Evolutionary conservation across 2,329 filamentous ascomycete species (phyloP).

Genomic region (Lecanicillium sp.): DNA sequence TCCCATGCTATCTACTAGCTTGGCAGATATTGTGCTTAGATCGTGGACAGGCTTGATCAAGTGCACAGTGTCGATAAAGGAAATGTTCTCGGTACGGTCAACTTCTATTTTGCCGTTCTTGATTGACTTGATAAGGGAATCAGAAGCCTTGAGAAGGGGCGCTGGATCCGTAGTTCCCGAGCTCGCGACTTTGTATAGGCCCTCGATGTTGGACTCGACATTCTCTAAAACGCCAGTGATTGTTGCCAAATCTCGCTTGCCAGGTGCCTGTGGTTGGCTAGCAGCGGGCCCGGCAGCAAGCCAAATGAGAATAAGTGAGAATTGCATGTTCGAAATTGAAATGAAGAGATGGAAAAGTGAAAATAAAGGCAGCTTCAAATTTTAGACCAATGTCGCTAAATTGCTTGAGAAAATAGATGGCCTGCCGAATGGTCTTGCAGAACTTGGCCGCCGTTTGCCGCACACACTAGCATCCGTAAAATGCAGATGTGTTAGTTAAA

Average conservation of each 20-base stretch:
- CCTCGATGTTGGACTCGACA: not conserved
- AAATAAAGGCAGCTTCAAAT: too few species aligned
- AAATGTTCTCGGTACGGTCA: not conserved
- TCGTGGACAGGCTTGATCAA: conserved; percentile 4
- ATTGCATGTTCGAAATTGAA: not conserved
- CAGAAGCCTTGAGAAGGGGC: conserved; percentile 2
- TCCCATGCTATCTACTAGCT: conserved; percentile 1
- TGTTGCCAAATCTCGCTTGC: too few species aligned
- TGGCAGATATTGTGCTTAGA: not conserved
- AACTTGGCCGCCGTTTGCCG: too few species aligned
- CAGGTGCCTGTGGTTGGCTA: too few species aligned
- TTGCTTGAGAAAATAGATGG: too few species aligned
- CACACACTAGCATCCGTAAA: too few species aligned
- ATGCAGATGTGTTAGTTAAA: too few species aligned
- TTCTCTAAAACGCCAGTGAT: not conserved
- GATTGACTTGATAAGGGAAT: conserved; percentile 1
- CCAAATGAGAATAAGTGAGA: not conserved
- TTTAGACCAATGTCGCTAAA: too few species aligned
- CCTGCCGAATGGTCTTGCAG: too few species aligned
- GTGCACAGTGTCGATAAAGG: conserved; percentile 5
- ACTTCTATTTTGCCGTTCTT: not conserved
- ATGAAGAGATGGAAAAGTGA: too few species aligned
- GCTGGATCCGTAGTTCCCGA: conserved; percentile 2
- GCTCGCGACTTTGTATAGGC: not conserved
- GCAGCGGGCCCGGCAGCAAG: too few species aligned